Percentiles rank a stretch among this genome's conserved stretches.
Conservation (phyloP, 2,329 filamentous ascomycete species). For the Coniochaeta hoffmannii region DNA sequence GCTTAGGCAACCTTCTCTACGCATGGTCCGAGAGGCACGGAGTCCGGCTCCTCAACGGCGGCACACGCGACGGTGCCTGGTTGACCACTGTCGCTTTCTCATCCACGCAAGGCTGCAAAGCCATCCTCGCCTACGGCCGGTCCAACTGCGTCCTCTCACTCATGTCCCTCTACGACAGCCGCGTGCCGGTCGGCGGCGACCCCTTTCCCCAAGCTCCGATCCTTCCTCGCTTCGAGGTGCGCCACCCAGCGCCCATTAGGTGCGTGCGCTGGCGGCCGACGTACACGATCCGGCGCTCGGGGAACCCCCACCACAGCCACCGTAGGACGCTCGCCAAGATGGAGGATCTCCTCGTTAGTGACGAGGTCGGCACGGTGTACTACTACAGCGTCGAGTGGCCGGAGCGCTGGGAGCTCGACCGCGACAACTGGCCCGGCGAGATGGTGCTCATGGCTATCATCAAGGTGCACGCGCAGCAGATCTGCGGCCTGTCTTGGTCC, state of each 20-base stretch:
- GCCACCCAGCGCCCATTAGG: conserved; percentile 65
- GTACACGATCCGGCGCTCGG: conserved; percentile 42
- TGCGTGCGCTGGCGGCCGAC: conserved; percentile 76
- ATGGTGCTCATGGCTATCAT: conserved; percentile 74
- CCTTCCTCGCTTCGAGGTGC: conserved; percentile 69
- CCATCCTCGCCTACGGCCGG: conserved; percentile 78
- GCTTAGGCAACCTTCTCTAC: conserved; percentile 71
- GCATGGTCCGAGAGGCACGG: conserved; percentile 77
- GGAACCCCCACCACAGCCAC: conserved; percentile 36
- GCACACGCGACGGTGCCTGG: conserved; percentile 41
- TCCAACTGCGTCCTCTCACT: conserved; percentile 70
- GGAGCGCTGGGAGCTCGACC: conserved; percentile 50
- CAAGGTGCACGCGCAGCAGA: conserved; percentile 74
- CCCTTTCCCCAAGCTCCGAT: conserved; percentile 46
- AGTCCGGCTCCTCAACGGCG: conserved; percentile 47
- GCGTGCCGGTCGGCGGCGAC: conserved; percentile 24
- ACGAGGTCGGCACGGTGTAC: conserved; percentile 74
- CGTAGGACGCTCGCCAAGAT: conserved; percentile 49
- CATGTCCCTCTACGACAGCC: conserved; percentile 63
- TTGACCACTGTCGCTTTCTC: conserved; percentile 90
- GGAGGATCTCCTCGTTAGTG: conserved; percentile 82
- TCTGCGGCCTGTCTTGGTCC: conserved; percentile 64
- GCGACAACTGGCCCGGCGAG: conserved; percentile 66
- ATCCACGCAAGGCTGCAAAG: conserved; percentile 63
- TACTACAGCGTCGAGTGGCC: conserved; percentile 91